A percentile compares a stretch with the other conserved stretches of the same genome.
Conservation (phyloP, 495 filamentous ascomycete genomes). For the Elaphomyces granulatus region DNA sequence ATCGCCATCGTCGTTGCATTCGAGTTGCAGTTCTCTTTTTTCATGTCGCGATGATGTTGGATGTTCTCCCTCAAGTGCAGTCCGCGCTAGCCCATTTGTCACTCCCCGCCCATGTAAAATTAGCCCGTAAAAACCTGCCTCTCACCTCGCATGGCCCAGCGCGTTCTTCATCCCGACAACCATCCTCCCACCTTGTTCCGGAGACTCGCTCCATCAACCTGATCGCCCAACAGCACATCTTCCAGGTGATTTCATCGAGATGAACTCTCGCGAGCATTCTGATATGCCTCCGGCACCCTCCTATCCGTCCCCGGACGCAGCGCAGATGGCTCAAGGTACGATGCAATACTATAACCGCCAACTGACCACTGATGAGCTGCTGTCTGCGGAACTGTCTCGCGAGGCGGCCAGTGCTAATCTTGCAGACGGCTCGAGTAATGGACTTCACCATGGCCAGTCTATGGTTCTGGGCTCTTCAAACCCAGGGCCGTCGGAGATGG, state of each 20-base stretch:
- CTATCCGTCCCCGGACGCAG: slow-evolving; percentile 34
- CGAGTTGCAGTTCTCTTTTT: slow-evolving; percentile 2
- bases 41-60: slow-evolving; percentile 22
- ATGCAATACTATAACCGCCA: slow-evolving; percentile 33
- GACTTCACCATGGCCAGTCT: slow-evolving; percentile 27
- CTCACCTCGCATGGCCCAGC: slow-evolving; percentile 20
- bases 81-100: slow-evolving; percentile 29
- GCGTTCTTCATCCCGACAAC: slow-evolving; percentile 11
- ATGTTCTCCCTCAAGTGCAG: slow-evolving; percentile 19
- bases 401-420: slow-evolving; percentile 30
- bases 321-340: slow-evolving; percentile 33
- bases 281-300: slow-evolving; percentile 36
- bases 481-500: slow-evolving; percentile 23
- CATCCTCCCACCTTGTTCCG: slow-evolving; percentile 13
- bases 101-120: slow-evolving; percentile 25
- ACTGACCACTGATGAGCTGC: slow-evolving; percentile 32
- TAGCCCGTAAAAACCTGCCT: slow-evolving; percentile 30
- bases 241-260: slow-evolving; percentile 12
- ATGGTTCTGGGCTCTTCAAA: slow-evolving; percentile 32
- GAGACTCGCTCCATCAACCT: slow-evolving; percentile 15
- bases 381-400: slow-evolving; percentile 33
- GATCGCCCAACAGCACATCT: no score
- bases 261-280: slow-evolving; percentile 35
- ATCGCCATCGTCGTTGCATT: slow-evolving; percentile 9
- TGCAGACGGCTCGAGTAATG: slow-evolving; percentile 28